Percentiles rank a stretch among this genome's conserved stretches.
Evolutionary conservation across 1,284 basidiomycete species (phyloP).

Genomic region (Malassezia sympodialis): DNA sequence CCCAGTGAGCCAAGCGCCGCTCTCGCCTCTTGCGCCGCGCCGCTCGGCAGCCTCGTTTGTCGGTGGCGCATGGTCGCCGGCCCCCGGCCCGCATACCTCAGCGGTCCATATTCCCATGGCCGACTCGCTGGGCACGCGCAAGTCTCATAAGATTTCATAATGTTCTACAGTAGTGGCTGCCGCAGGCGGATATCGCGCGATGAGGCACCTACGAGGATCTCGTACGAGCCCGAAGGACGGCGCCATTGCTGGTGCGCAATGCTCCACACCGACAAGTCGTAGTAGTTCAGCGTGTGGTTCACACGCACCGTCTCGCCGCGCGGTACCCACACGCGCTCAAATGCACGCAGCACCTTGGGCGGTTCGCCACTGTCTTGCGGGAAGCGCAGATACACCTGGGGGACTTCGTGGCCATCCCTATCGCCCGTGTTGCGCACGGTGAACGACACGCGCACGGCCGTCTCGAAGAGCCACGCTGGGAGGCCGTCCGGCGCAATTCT

Average conservation of each 20-base stretch:
- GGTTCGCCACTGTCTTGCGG: slow-evolving; percentile 29
- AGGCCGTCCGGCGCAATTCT: slow-evolving; percentile 19
- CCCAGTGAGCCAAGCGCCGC: background rate
- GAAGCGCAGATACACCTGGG: slow-evolving; percentile 36
- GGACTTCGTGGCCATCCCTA: slow-evolving; percentile 32
- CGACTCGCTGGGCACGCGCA: slow-evolving; percentile 1
- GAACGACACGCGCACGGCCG: slow-evolving; percentile 26
- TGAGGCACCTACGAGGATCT: slow-evolving; percentile 27
- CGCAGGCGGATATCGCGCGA: slow-evolving; percentile 27
- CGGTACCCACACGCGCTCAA: slow-evolving; percentile 25
- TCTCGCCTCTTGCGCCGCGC: background rate
- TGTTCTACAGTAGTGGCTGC: background rate
- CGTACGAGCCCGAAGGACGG: slow-evolving; percentile 24
- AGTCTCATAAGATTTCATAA: slow-evolving; percentile 2
- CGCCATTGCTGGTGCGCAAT: slow-evolving; percentile 24
- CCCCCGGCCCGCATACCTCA: slow-evolving; percentile 2
- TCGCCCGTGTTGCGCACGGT: slow-evolving; percentile 29
- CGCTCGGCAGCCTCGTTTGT: slow-evolving; percentile 17
- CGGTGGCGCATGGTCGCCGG: slow-evolving; percentile 14
- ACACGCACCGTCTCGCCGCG: slow-evolving; percentile 20
- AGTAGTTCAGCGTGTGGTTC: slow-evolving; percentile 24
- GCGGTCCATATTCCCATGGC: slow-evolving; percentile 12
- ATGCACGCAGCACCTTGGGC: slow-evolving; percentile 33
- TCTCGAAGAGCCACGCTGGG: slow-evolving; percentile 33
- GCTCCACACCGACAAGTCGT: slow-evolving; percentile 31